Evolutionary conservation across 2,329 filamentous ascomycete genomes (phyloP).

Genomic region (Aspergillus intermedius): DNA sequence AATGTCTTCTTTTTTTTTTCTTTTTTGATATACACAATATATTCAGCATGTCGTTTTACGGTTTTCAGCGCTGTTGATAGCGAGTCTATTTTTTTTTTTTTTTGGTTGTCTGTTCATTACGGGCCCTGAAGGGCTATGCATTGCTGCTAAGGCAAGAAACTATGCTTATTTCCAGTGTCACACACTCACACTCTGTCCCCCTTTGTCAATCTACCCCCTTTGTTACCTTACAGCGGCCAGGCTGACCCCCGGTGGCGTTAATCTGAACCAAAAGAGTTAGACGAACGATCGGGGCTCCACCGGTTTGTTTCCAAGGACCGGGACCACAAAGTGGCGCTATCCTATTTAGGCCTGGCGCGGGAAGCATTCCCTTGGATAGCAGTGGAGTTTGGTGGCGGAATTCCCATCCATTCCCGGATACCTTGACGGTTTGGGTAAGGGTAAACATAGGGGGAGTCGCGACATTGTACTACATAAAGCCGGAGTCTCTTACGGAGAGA

Average conservation of each 20-base stretch:
- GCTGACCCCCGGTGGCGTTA: background rate
- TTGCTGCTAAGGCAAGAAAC: no score
- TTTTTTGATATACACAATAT: background rate
- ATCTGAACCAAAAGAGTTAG: background rate
- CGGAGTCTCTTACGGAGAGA: background rate
- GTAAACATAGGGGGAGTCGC: background rate
- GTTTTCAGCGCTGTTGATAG: no score
- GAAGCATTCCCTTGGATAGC: background rate
- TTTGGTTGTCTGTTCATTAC: no score
- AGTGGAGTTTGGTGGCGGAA: no score
- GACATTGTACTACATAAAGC: background rate
- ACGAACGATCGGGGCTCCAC: background rate
- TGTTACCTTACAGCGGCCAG: no score
- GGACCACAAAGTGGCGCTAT: background rate
- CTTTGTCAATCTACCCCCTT: background rate
- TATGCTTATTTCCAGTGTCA: no score
- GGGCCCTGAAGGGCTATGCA: no score
- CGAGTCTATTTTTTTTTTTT: no score
- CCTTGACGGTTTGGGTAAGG: no score
- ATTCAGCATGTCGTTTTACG: no score
- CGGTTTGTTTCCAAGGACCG: background rate
- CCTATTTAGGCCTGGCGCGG: background rate
- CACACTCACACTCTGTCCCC: background rate
- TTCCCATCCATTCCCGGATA: no score
- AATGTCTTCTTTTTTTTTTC: background rate